phyloP scores from a whole-genome alignment of 164 flowering plant species.

The Magnolia kwangsiensis region DNA sequence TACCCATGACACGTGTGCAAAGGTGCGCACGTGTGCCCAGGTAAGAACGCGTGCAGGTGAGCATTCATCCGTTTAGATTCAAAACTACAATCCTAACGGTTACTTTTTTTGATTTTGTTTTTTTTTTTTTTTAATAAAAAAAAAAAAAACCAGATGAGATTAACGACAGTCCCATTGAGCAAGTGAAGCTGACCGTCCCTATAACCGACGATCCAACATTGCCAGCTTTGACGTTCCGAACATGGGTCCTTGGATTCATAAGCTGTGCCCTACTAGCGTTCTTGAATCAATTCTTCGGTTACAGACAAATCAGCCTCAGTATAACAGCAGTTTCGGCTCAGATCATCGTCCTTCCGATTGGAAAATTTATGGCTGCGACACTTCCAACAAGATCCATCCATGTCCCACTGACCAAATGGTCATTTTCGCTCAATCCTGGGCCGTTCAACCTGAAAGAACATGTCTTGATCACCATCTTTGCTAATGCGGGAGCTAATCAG shows the following conservation, averaged over 20 bases:
- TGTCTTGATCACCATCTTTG: slow-evolving; percentile 88
- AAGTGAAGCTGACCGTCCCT: slow-evolving; percentile 80
- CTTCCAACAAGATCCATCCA: slow-evolving; percentile 57
- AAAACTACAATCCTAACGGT: background rate
- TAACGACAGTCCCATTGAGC: slow-evolving; percentile 34
- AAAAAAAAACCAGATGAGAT: background rate
- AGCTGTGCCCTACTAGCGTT: slow-evolving; percentile 76
- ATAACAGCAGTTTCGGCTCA: slow-evolving; percentile 82
- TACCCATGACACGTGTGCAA: too few relatives aligned
- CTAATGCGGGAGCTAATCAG: slow-evolving; percentile 80
- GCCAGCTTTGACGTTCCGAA: slow-evolving; percentile 79
- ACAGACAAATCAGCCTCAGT: slow-evolving; percentile 63
- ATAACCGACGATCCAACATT: slow-evolving; percentile 64
- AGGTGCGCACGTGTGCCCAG: too few relatives aligned
- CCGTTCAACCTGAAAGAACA: slow-evolving; percentile 93
- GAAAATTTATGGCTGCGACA: slow-evolving; percentile 67
- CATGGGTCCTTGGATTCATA: slow-evolving; percentile 67
- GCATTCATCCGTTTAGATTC: background rate
- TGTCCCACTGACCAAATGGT: slow-evolving; percentile 54
- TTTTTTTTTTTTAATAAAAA: too few relatives aligned
- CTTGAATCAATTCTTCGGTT: slow-evolving; percentile 94
- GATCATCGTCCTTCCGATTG: slow-evolving; percentile 85
- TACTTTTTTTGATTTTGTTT: too few relatives aligned
- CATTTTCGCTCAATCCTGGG: slow-evolving; percentile 81
- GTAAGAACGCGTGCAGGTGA: too few relatives aligned